Base-by-base conservation (phyloP, 129 eudicot species). In the Flaveria ramosissima region DNA sequence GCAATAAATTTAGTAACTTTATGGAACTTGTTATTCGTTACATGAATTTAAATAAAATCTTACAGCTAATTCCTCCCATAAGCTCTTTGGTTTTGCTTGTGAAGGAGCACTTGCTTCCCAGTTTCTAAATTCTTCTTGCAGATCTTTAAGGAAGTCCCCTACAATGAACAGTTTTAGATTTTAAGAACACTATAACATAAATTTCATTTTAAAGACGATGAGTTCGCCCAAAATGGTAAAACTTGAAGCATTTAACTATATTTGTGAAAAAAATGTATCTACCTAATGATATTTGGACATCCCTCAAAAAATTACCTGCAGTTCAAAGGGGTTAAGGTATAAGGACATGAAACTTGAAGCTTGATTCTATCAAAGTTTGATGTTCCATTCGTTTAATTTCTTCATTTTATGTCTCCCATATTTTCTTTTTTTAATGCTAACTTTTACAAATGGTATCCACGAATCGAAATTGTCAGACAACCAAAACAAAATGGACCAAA, bases 301-400 rank as follows among this genome's bases (percentile, higher is more conserved):
- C 96, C 88, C 88, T 94, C 85, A 94, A 42, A 89, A 91, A 86
- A 82, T 89, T 75, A 94, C 97, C 97, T 94, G 97, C 99, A 94
- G 79, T 90, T 85, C 84, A 77, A 85, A 83, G 79, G 84, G 74
- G 75, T 86, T 81, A 80, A 84, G 69, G 80, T 42, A 89, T 87
- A 75, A 87, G 91, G 84, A 84, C 76, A 81, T n/a, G 39, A 59
- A 50, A 70, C 56, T 66, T 70, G 64, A 70, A 77, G 52, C 77
- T 69, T 73, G 59, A 53, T 75, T 70, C 39, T 57, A 76, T 30
- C 39, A 65, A 56, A 77, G 79, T 36, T 11, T 26, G 26, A 67
- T 32, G 46, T 50, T 13, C 53, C 67, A 23, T 24, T 77, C 27
- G 68, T 53, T 77, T 56, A n/a, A 46, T 78, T 57, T 45, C 19